Evolutionary conservation across 148 eudicot genomes (phyloP).

Genomic region (Fallopia convolvulus): DNA sequence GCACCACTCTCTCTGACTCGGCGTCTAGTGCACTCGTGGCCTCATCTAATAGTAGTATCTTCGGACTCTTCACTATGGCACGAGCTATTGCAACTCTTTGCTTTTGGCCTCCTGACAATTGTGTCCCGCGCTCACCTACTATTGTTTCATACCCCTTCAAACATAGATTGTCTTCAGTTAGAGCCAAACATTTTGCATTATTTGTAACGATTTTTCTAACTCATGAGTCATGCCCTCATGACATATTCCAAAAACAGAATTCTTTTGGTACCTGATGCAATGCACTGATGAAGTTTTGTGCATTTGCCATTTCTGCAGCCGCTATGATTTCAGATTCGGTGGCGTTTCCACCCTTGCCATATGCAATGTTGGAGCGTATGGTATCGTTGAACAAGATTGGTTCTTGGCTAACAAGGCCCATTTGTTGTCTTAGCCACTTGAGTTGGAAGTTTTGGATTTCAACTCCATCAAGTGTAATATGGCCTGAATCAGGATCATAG

Average conservation of each 20-base stretch:
- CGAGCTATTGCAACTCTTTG: conserved; percentile 79
- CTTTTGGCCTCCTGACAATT: conserved; percentile 72
- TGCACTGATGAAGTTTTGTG: conserved; percentile 60
- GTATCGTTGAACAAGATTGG: conserved; percentile 60
- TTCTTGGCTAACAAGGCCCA: conserved; percentile 83
- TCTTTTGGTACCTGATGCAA: conserved; percentile 43
- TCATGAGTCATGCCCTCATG: too few species aligned
- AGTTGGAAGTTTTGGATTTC: conserved; percentile 56
- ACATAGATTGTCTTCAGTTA: conserved; percentile 4
- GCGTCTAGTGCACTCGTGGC: conserved; percentile 81
- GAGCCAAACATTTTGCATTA: neutral
- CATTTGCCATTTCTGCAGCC: conserved; percentile 70
- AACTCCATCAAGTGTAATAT: conserved; percentile 49
- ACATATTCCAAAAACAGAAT: too few species aligned
- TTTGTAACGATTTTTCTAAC: neutral
- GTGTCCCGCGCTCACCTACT: conserved; percentile 72
- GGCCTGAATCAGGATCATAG: conserved; percentile 60
- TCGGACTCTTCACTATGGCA: conserved; percentile 59
- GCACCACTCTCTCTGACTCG: conserved; percentile 61
- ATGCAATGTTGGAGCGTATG: conserved; percentile 58
- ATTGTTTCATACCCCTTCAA: conserved; percentile 62
- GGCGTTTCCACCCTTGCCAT: conserved; percentile 60
- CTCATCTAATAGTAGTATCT: conserved; percentile 58
- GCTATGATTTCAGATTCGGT: conserved; percentile 47
- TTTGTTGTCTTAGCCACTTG: conserved; percentile 73